Percentiles rank a stretch among this genome's conserved stretches.
Evolutionary conservation across 73 alveolate species (phyloP).

Genomic region (Uronychia binucleata): DNA sequence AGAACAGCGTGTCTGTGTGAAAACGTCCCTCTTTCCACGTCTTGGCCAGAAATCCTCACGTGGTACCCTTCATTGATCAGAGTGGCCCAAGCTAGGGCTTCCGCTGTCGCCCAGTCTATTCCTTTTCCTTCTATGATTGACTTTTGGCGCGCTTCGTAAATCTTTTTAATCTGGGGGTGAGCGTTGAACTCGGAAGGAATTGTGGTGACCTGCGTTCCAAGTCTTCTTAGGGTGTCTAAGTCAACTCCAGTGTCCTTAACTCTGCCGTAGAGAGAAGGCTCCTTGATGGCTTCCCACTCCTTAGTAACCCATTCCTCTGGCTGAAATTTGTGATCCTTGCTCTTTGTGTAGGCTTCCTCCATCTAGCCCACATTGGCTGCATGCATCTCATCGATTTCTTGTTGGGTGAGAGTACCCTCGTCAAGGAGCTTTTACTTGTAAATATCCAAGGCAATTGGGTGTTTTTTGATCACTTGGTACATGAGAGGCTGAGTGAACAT

Average conservation of each 20-base stretch:
- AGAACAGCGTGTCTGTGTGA: slow-evolving; percentile 93
- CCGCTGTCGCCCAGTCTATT: slow-evolving; percentile 96
- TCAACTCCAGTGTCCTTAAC: slow-evolving; percentile 80
- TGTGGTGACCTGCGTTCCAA: slow-evolving; percentile 64
- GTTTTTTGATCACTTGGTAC: slow-evolving; percentile 65
- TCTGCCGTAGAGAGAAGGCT: slow-evolving; percentile 32
- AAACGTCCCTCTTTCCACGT: slow-evolving; percentile 97
- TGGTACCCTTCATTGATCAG: slow-evolving; percentile 85
- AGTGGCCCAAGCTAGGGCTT: slow-evolving; percentile 94
- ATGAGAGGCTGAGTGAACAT: slow-evolving; percentile 85
- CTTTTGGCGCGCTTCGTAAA: slow-evolving; percentile 66
- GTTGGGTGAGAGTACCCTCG: slow-evolving; percentile 70
- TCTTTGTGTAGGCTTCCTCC: slow-evolving; percentile 32
- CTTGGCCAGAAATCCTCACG: slow-evolving; percentile 94
- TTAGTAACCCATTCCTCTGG: slow-evolving; percentile 67
- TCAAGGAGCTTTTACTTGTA: slow-evolving; percentile 70
- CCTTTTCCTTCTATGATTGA: slow-evolving; percentile 88
- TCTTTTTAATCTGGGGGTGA: slow-evolving; percentile 74
- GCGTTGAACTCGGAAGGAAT: slow-evolving; percentile 73
- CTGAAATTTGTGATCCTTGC: slow-evolving; percentile 43
- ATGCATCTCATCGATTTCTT: slow-evolving; percentile 36
- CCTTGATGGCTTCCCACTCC: slow-evolving; percentile 77
- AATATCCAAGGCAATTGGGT: not conserved
- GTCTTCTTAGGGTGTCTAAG: slow-evolving; percentile 39
- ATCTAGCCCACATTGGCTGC: slow-evolving; percentile 20